A percentile compares a stretch with the other conserved stretches of the same genome.
Evolutionary conservation across 2,329 filamentous ascomycete species (phyloP).

Genomic region (Hypomyces perniciosus): DNA sequence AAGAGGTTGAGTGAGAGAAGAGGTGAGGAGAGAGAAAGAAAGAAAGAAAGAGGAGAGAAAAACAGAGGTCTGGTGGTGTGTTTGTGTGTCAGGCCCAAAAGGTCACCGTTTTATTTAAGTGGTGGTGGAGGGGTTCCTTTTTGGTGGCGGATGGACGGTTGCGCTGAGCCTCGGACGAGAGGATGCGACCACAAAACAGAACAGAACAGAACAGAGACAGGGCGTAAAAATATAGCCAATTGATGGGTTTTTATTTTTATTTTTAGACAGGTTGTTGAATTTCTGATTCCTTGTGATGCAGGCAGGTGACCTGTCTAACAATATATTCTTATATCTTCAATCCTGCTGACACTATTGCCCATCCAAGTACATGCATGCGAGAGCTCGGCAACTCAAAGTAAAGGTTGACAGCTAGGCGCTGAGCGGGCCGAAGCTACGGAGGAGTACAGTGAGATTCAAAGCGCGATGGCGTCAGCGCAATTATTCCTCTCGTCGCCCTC

Average conservation of each 20-base stretch:
- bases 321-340: too few relatives aligned
- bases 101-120: not conserved
- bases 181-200: not conserved
- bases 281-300: too few relatives aligned
- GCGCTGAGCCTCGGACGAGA: slow-evolving; percentile 2
- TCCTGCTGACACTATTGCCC: too few relatives aligned
- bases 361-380: too few relatives aligned
- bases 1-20: slow-evolving; percentile 5
- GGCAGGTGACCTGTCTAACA: too few relatives aligned
- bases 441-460: too few relatives aligned
- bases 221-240: not conserved
- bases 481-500: too few relatives aligned
- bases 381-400: too few relatives aligned
- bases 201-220: too few relatives aligned
- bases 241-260: not conserved
- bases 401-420: too few relatives aligned
- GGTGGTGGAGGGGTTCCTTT: not conserved
- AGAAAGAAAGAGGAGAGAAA: not conserved
- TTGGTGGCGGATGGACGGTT: not conserved
- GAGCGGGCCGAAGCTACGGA: too few relatives aligned
- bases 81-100: not conserved
- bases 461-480: too few relatives aligned
- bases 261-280: not conserved
- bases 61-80: not conserved
- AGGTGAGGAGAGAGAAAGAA: not conserved